Percentiles rank a stretch among this genome's conserved stretches.
Evolutionary conservation across 345 rosid species (phyloP).

Genomic region (Aquilaria yunnanensis): DNA sequence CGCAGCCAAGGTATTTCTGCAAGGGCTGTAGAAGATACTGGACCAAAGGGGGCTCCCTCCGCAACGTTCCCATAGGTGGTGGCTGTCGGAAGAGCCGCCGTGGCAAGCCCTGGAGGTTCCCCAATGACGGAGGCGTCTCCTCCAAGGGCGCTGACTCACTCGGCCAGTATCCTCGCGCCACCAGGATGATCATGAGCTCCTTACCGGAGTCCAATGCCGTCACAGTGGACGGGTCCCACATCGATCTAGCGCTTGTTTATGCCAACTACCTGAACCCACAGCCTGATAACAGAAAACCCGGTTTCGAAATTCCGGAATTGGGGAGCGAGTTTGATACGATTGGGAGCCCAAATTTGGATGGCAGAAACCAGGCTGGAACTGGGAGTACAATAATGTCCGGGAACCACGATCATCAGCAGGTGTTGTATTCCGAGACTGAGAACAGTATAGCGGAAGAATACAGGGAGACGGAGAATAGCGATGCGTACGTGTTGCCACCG

Average conservation of each 20-base stretch:
- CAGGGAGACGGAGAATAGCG: conserved; percentile 6
- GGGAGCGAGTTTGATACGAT: conserved; percentile 18
- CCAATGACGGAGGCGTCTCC: conserved; percentile 6
- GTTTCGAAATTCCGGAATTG: conserved; percentile 19
- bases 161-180: neutral
- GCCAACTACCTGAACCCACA: conserved; percentile 50
- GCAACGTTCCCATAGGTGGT: conserved; percentile 56
- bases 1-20: conserved; percentile 64
- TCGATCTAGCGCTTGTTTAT: conserved; percentile 53
- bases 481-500: conserved; percentile 28
- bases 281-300: conserved; percentile 11
- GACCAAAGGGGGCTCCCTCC: conserved; percentile 58
- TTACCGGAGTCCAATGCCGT: conserved; percentile 18
- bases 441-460: conserved; percentile 8
- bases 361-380: neutral
- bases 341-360: too few species aligned
- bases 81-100: conserved; percentile 55
- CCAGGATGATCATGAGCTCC: conserved; percentile 5
- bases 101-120: conserved; percentile 30
- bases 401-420: conserved; percentile 1
- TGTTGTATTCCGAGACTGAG: too few species aligned
- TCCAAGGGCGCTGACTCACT: conserved; percentile 11
- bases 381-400: conserved; percentile 15
- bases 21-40: conserved; percentile 63
- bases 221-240: conserved; percentile 25